These are phyloP conservation scores for Santalum album DNA, from an alignment of 164 flowering plant genomes.

Conservation along the genomic window DNA sequence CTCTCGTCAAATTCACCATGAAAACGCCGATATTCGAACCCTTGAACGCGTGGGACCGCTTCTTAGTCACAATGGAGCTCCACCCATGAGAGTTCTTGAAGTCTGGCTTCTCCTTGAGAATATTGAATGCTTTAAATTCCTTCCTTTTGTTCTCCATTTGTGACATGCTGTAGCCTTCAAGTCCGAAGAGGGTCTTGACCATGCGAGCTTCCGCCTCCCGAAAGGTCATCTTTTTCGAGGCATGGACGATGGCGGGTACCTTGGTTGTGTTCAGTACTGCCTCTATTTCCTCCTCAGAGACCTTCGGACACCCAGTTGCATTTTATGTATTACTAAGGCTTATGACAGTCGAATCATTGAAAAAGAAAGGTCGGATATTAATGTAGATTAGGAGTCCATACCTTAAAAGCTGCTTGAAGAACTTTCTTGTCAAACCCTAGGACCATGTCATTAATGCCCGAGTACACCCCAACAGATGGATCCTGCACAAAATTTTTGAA, in stretches of 20 bases:
- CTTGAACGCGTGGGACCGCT: conserved; percentile 26
- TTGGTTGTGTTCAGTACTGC: conserved; percentile 23
- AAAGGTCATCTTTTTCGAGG: neutral
- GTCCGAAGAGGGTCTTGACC: conserved; percentile 25
- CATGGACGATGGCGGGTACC: conserved; percentile 50
- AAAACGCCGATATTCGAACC: conserved; percentile 49
- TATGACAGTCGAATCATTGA: too few relatives aligned
- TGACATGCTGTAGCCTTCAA: neutral
- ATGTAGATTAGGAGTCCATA: too few relatives aligned
- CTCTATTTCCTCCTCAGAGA: conserved; percentile 46
- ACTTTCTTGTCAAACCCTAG: conserved; percentile 53
- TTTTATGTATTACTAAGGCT: neutral
- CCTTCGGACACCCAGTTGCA: conserved; percentile 23
- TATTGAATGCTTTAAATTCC: conserved; percentile 36
- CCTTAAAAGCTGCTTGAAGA: conserved; percentile 66
- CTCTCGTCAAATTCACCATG: conserved; percentile 82
- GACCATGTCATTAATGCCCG: conserved; percentile 47
- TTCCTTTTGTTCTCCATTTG: conserved; percentile 27
- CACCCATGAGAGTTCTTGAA: conserved; percentile 68
- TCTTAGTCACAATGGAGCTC: conserved; percentile 46
- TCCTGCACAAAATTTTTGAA: too few relatives aligned
- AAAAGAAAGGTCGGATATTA: too few relatives aligned
- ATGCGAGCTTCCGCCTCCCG: conserved; percentile 25
- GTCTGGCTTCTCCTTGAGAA: conserved; percentile 41
- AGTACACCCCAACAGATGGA: conserved; percentile 40